Percentiles rank a stretch among this genome's conserved stretches.
phyloP scores from a whole-genome alignment of 106 monocot species.

The Dendrobium huoshanense region DNA sequence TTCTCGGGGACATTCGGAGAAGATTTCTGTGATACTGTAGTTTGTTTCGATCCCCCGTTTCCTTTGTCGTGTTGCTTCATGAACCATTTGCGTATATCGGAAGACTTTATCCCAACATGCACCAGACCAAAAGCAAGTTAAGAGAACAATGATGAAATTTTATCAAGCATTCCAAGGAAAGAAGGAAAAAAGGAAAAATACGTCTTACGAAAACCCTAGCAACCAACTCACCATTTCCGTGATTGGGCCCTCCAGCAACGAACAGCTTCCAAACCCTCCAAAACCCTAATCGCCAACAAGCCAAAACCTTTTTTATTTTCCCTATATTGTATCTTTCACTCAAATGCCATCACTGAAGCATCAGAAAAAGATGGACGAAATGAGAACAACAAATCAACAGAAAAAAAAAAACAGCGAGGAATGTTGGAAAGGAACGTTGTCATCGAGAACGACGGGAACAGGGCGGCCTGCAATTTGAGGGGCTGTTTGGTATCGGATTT shows the following conservation, averaged over 20 bases:
- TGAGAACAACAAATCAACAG: neutral
- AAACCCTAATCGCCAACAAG: neutral
- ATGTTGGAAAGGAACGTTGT: neutral
- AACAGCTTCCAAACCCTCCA: neutral
- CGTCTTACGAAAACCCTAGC: neutral
- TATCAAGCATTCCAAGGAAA: neutral
- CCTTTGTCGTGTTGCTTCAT: conserved; percentile 91
- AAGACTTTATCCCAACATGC: conserved; percentile 22
- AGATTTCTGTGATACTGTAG: conserved; percentile 23
- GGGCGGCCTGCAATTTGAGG: too few species aligned
- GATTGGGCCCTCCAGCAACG: neutral
- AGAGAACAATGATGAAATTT: neutral
- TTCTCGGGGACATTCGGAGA: conserved; percentile 12
- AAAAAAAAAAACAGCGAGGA: neutral
- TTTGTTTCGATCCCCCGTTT: conserved; percentile 25
- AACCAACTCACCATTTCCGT: conserved; percentile 11
- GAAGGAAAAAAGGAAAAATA: neutral
- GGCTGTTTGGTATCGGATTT: too few species aligned
- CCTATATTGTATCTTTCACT: neutral
- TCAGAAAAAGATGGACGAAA: neutral
- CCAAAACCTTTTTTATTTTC: neutral
- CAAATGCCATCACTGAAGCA: neutral
- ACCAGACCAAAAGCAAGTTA: neutral
- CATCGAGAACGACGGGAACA: neutral
- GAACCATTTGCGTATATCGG: conserved; percentile 97